Base-by-base conservation (phyloP, 106 monocot species). In the Triglochin maritima region DNA sequence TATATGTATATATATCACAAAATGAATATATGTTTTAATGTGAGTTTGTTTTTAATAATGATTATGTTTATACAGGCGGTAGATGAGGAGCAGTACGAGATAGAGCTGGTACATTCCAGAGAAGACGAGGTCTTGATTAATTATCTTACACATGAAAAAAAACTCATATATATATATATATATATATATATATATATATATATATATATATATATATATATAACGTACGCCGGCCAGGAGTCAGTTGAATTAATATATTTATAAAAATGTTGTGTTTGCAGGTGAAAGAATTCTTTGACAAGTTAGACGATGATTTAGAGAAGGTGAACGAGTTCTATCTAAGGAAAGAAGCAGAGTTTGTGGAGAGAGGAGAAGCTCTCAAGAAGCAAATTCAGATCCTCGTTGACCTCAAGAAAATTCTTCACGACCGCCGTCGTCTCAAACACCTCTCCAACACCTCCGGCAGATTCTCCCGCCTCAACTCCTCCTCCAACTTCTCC, bases 341-440 rank as follows among this genome's bases (percentile, higher is more conserved):
- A 49, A 54, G 69, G 5, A 86, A 81, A 59, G 98, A 98, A 66
- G 60, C 52, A 15, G 98, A 92, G 78, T 92, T 91, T 75, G 73
- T 82, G 50, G 82, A 91, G 68, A 72, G 98, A 44, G 86, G 82
- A 1, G 92, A 98, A 43, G 67, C 61, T 2, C 77, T 98, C 16
- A 75, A 63, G 70, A 92, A 86, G 70, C 98, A 98, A 81, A 86
- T 98, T 6, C 85, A 88, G 56, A 98, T 89, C 17, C 81, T 98
- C 49, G 1, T 73, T 4, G 98, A 92, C 15, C 70, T 98, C 48
- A 91, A 88, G 81, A 79, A 81, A 55, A 80, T 98, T 53, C 78
- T 92, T 67, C 72, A 77, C 5, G 88, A 86, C 10, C 76, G 65
- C 62, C 86, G 85, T n/a, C 70, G 80, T 45, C 72, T 48, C 81